These are phyloP conservation scores for Lanmaoa rubissima DNA, from an alignment of 768 basidiomycete genomes.

Conservation along the genomic window DNA sequence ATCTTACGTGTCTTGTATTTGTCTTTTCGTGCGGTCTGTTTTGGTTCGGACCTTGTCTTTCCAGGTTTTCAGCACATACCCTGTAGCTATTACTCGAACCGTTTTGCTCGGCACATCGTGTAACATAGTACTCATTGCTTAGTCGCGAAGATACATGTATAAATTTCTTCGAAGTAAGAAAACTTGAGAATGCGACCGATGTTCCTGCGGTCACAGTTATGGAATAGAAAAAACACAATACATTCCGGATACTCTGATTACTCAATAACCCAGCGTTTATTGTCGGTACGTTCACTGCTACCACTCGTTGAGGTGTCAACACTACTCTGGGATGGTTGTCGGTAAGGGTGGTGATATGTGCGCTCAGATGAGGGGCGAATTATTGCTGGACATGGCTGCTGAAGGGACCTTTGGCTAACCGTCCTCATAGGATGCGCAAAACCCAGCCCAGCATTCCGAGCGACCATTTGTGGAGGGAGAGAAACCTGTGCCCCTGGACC, in stretches of 20 bases:
- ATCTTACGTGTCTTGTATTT: neutral
- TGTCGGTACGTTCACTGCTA: neutral
- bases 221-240: neutral
- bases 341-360: constrained; percentile 28
- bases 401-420: neutral
- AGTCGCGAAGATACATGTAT: neutral
- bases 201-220: neutral
- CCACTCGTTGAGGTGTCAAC: constrained; percentile 7
- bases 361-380: constrained; percentile 30
- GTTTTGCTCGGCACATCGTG: neutral
- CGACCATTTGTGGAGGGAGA: too few species aligned
- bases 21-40: neutral
- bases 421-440: neutral
- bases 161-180: neutral
- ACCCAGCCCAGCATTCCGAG: too few species aligned
- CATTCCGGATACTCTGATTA: neutral
- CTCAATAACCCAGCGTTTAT: constrained; percentile 33
- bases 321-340: constrained; percentile 3
- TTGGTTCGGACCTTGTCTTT: constrained; percentile 1
- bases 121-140: constrained; percentile 6
- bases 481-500: too few species aligned
- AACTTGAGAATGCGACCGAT: neutral
- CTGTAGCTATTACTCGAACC: constrained; percentile 16
- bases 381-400: constrained; percentile 36
- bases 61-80: constrained; percentile 2